phyloP scores from a whole-genome alignment of 768 basidiomycete species.

The Boletus rubroflammeus region DNA sequence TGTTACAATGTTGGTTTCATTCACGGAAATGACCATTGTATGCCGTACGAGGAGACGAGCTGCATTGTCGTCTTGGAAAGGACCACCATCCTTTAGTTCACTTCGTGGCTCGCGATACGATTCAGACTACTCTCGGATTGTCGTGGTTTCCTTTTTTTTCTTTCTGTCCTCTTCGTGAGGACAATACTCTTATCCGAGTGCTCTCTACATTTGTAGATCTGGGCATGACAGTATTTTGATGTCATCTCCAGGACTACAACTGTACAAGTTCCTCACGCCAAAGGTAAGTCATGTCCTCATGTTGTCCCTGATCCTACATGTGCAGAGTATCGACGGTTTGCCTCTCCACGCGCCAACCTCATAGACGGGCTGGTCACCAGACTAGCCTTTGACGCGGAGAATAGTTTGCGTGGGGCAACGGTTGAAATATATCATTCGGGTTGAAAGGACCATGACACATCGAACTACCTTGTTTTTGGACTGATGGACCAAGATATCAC shows the following conservation, averaged over 20 bases:
- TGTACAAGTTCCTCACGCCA: background rate
- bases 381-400: no score
- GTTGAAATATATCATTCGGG: no score
- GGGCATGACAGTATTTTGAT: background rate
- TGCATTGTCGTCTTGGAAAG: background rate
- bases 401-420: no score
- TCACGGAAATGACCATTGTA: background rate
- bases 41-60: constrained; percentile 17
- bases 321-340: no score
- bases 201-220: constrained; percentile 1
- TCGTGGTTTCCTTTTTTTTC: constrained; percentile 8
- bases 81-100: constrained; percentile 23
- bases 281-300: background rate
- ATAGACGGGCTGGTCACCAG: no score
- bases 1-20: background rate
- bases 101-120: constrained; percentile 29
- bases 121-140: constrained; percentile 35
- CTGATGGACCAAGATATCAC: no score
- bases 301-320: no score
- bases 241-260: constrained; percentile 1
- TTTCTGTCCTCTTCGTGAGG: constrained; percentile 16
- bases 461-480: no score
- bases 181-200: no score
- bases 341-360: no score
- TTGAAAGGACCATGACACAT: no score